Conservation (phyloP, 2,329 filamentous ascomycete genomes). For the Sclerotinia borealis region DNA sequence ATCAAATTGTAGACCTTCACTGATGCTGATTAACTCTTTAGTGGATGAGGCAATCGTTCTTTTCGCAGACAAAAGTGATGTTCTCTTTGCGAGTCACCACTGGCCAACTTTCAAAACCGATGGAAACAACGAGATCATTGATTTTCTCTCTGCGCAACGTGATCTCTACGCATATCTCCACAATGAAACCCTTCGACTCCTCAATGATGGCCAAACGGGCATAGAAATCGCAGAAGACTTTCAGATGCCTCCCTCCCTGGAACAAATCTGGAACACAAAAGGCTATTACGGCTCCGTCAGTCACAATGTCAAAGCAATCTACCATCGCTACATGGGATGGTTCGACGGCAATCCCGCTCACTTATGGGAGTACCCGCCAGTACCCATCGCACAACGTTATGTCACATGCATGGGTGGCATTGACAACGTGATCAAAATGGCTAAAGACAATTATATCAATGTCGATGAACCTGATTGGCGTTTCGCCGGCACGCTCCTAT, state of each 20-base stretch:
- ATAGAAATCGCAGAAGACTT: constrained; percentile 38
- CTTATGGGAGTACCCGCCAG: constrained; percentile 36
- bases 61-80: constrained; percentile 31
- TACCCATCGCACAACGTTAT: constrained; percentile 31
- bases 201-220: constrained; percentile 35
- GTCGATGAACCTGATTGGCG: constrained; percentile 30
- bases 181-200: constrained; percentile 36
- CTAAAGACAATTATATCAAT: constrained; percentile 26
- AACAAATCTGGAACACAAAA: constrained; percentile 15
- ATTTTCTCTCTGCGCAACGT: constrained; percentile 33
- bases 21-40: background rate
- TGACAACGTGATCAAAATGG: constrained; percentile 30
- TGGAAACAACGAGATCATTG: background rate
- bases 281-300: constrained; percentile 36
- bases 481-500: constrained; percentile 37
- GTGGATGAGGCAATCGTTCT: constrained; percentile 35
- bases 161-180: constrained; percentile 38
- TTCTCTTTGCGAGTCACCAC: constrained; percentile 36
- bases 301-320: constrained; percentile 38
- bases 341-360: constrained; percentile 32
- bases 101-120: constrained; percentile 36
- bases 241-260: constrained; percentile 31
- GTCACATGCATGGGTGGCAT: constrained; percentile 36
- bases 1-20: background rate
- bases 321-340: constrained; percentile 31